These are phyloP conservation scores for Cystofilobasidium capitatum DNA, from an alignment of 768 basidiomycete genomes.

Conservation along the genomic window DNA sequence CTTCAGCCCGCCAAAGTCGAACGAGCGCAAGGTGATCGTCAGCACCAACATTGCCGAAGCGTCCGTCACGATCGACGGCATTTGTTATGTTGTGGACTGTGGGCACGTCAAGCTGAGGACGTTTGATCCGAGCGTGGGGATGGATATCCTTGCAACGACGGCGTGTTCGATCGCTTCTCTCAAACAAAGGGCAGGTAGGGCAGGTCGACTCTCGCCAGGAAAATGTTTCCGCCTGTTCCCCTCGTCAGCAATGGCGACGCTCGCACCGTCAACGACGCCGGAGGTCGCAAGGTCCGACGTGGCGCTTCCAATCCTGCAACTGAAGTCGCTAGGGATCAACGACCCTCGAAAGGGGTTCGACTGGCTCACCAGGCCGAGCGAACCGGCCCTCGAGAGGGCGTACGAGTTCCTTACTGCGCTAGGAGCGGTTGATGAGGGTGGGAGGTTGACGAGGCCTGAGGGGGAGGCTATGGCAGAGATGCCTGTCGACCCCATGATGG, in stretches of 20 bases:
- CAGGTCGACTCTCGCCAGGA: conserved; percentile 85
- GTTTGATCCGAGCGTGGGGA: conserved; percentile 73
- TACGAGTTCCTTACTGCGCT: conserved; percentile 70
- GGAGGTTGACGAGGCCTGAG: conserved; percentile 62
- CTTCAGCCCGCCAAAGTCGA: conserved; percentile 65
- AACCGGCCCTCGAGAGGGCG: conserved; percentile 72
- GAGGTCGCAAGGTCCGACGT: conserved; percentile 88
- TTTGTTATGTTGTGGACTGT: conserved; percentile 84
- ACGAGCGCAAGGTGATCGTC: conserved; percentile 78
- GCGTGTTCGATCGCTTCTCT: conserved; percentile 82
- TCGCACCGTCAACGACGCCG: conserved; percentile 65
- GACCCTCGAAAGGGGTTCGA: conserved; percentile 86
- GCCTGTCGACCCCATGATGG: conserved; percentile 83
- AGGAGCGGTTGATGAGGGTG: conserved; percentile 67
- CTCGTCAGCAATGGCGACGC: conserved; percentile 49
- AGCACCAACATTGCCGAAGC: conserved; percentile 97
- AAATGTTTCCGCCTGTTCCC: conserved; percentile 89
- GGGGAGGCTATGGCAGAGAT: conserved; percentile 87
- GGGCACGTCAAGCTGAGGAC: conserved; percentile 96
- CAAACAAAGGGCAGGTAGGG: conserved; percentile 84
- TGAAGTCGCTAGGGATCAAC: conserved; percentile 89
- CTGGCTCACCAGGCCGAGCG: conserved; percentile 82
- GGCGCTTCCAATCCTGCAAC: conserved; percentile 79
- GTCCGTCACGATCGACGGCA: conserved; percentile 91
- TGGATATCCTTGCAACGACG: conserved; percentile 72